Base-by-base conservation (phyloP, 345 rosid genomes). In the Nasturtium officinale region DNA sequence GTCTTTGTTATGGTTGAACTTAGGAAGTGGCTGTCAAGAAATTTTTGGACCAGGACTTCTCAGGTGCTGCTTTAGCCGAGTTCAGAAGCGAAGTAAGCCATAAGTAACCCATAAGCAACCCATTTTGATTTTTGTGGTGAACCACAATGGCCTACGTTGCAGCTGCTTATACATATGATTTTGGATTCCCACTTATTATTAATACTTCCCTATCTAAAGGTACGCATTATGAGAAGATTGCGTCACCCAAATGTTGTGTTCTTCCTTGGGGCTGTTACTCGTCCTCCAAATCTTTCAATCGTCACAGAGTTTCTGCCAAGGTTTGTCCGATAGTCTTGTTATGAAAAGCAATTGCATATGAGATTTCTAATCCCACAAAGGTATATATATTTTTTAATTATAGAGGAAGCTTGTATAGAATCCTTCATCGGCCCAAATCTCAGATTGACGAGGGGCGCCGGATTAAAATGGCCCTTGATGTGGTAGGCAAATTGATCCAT, bases 21-120 rank as follows among this genome's bases (percentile, higher is more conserved):
- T 86, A 96, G 99, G 99, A 96, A 87, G 99, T 92, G 67, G 98
- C 99, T 23, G 99, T 96, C 67, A 96, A 96, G 89, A 96, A 96
- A 85, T 96, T 92, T 80, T 83, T 96, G 80, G 99, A 96, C 76
- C 99, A 96, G 84, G 99, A 90, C 82, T 92, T 96, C 87, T 96
- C 96, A 20, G 99, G 98, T 51, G 97, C 87, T 77, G 98, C 98
- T 69, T 85, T 96, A 80, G 91, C 84, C 46, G 99, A 96, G 86
- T 96, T 96, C 79, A 92, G 82, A 85, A 86, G 98, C 69, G 99
- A 96, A 83, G 99, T 92, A 90, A 92, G 95, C 79, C 72, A 74
- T 59, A 56, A 38, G 3, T 61, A 23, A 50, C 47, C 62, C 61
- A 6, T n/a, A n/a, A n/a, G n/a, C n/a, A n/a, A n/a, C n/a, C n/a